Percentiles rank a stretch among this genome's conserved stretches.
phyloP scores from a whole-genome alignment of 1,284 basidiomycete species.

The Cutaneotrichosporon sp. region DNA sequence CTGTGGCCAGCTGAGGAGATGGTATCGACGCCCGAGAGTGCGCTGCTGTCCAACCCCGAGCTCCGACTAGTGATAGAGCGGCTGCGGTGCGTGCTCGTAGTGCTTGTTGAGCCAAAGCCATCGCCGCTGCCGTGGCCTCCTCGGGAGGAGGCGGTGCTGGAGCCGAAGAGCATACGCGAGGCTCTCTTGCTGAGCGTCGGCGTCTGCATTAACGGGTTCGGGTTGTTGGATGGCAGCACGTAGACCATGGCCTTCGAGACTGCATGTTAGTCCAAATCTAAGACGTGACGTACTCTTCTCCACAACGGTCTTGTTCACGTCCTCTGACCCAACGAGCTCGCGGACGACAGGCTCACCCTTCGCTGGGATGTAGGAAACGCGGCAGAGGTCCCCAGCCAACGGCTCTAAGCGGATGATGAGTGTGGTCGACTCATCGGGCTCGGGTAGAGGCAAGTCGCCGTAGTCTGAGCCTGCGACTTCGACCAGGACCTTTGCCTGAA shows the following conservation, averaged over 20 bases:
- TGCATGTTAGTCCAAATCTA: neutral
- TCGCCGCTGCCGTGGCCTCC: conserved; percentile 23
- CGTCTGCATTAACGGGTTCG: conserved; percentile 9
- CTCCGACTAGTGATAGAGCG: conserved; percentile 35
- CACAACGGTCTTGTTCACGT: conserved; percentile 68
- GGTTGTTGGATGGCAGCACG: neutral
- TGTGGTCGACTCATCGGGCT: conserved; percentile 45
- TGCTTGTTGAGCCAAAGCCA: conserved; percentile 34
- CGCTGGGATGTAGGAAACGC: conserved; percentile 5
- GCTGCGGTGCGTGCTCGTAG: conserved; percentile 32
- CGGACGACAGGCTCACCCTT: conserved; percentile 7
- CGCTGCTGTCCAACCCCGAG: conserved; percentile 32
- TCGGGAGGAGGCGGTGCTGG: conserved; percentile 37
- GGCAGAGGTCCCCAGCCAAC: conserved; percentile 71
- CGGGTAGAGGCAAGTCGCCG: neutral
- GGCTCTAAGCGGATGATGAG: conserved; percentile 67
- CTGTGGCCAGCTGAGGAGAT: conserved; percentile 23
- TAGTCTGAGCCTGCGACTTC: conserved; percentile 72
- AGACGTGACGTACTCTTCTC: conserved; percentile 67
- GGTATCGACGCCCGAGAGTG: conserved; percentile 21
- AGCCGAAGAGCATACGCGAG: conserved; percentile 41
- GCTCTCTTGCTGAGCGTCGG: conserved; percentile 16
- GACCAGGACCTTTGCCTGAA: conserved; percentile 66
- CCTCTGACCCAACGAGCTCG: conserved; percentile 36
- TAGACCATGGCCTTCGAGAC: conserved; percentile 3